Percentiles rank a stretch among this genome's conserved stretches.
These are phyloP conservation scores for Oryza glumipatula DNA, from an alignment of 176 grass and related monocot genomes.

Conservation along the genomic window DNA sequence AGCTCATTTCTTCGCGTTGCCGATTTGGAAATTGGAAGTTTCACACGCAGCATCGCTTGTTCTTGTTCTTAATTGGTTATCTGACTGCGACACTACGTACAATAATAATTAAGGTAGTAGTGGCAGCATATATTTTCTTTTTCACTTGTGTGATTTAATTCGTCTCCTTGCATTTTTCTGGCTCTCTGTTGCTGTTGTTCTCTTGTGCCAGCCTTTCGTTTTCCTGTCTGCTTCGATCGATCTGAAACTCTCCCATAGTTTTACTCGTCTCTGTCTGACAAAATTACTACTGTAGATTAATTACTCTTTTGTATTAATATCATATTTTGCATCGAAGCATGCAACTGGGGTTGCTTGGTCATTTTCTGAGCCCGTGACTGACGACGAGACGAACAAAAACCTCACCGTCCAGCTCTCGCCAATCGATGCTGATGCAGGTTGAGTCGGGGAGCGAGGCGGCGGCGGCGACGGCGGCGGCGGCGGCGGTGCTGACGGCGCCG, in stretches of 20 bases:
- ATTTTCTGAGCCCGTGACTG: neutral
- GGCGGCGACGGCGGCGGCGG: neutral
- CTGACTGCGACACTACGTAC: too few relatives aligned
- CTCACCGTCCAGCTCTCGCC: neutral
- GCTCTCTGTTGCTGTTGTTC: neutral
- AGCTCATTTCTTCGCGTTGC: neutral
- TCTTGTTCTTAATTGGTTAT: too few relatives aligned
- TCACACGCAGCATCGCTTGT: neutral
- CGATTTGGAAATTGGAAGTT: neutral
- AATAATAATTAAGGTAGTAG: neutral
- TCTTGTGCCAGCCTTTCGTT: neutral
- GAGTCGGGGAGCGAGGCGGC: conserved; percentile 33
- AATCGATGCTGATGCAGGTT: conserved; percentile 32
- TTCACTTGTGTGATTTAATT: neutral
- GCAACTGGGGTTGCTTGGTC: neutral
- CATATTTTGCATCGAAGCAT: neutral
- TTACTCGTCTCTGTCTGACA: neutral
- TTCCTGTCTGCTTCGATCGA: neutral
- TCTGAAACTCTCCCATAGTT: neutral
- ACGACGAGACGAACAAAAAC: neutral
- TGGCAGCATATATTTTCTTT: neutral
- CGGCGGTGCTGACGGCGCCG: conserved; percentile 65
- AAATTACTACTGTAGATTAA: too few relatives aligned
- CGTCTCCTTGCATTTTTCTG: neutral
- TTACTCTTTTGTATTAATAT: neutral